Evolutionary conservation across 2,329 filamentous ascomycete species (phyloP), one percentile per base, ranked within the genome.

Genomic region (Drechslerella coelobrocha): DNA sequence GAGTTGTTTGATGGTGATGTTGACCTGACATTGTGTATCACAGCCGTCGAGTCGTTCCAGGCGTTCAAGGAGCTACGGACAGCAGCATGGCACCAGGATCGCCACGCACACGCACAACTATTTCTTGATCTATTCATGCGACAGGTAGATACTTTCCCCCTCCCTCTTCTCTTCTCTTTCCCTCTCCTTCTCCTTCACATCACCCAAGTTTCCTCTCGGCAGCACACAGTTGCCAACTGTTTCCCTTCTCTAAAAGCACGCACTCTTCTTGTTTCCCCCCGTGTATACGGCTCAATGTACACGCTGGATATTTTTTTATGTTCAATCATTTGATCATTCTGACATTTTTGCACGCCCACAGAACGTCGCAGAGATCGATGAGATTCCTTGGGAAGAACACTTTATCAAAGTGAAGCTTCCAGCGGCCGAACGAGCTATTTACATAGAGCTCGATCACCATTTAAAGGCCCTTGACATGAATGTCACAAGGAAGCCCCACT

Each of bases 11-110:
- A 43, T 9, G 14, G 1, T 21, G 10, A 55, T 56, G 55, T 72
- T 29, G 14, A 48, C 74, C 52, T 74, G 74, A 51, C 73, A 69
- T 41, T 43, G 31, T 62, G 74, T 14, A 65, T 73, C 48, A 73
- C 78, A 73, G 80, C 79, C 34, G 82, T 83, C 0, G 86, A 89
- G 73, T 77, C 80, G 2, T 88, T 89, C 71, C 79, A 85, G 3
- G 79, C 82, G 0, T 85, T 83, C 73, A 79, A 81, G 1, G 78
- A 83, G 26, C 75, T 79, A 1, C 80, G 81, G 10, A 86, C 84
- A 1, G 75, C 81, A 5, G 79, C 80, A 4, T 85, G 84, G 82
- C 83, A 87, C 72, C 65, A 78, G 27, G 79, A 79, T 9, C 81
- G 86, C 2, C 81, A 85, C 73, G 69, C 79, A 7, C 76, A 82